Percentiles rank a stretch among this genome's conserved stretches.
Conservation (phyloP, 495 filamentous ascomycete species). For the Neurospora pannonica region DNA sequence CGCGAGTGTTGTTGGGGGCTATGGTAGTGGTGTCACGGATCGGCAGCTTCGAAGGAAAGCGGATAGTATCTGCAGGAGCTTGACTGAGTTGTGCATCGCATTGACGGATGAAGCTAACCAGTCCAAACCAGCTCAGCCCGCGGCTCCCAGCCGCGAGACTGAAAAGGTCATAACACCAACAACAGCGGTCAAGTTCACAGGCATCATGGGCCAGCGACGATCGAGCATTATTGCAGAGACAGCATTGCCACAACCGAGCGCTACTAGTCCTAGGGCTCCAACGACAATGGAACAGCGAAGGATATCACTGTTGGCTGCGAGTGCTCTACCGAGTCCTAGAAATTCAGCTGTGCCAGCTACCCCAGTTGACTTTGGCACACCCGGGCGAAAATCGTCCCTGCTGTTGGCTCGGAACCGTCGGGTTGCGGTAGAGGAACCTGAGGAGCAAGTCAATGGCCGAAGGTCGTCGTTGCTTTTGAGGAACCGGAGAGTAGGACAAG, state of each 20-base stretch:
- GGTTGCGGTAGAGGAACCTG: constrained; percentile 37
- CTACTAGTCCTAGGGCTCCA: constrained; percentile 50
- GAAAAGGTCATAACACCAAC: constrained; percentile 25
- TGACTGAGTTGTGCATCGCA: constrained; percentile 88
- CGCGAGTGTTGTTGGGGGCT: constrained; percentile 48
- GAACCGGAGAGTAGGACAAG: constrained; percentile 35
- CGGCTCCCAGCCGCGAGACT: constrained; percentile 19
- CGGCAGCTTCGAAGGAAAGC: constrained; percentile 80
- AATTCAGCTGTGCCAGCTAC: constrained; percentile 24
- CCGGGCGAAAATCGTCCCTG: constrained; percentile 37
- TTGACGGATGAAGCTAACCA: constrained; percentile 51
- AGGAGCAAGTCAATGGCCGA: constrained; percentile 28
- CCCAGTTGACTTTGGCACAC: constrained; percentile 17
- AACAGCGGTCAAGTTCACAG: constrained; percentile 18
- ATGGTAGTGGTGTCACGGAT: constrained; percentile 51
- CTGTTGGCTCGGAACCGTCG: constrained; percentile 33
- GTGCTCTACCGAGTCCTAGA: constrained; percentile 29
- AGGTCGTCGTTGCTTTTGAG: constrained; percentile 35
- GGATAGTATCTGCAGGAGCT: constrained; percentile 82
- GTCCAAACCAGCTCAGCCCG: constrained; percentile 23
- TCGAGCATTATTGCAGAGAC: constrained; percentile 26
- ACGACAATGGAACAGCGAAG: constrained; percentile 68
- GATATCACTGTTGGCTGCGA: constrained; percentile 46
- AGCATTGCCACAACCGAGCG: constrained; percentile 12
- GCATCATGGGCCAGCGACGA: constrained; percentile 23